phyloP scores from a whole-genome alignment of 1,139 yeast species.

The Suhomyces chickasaworum region DNA sequence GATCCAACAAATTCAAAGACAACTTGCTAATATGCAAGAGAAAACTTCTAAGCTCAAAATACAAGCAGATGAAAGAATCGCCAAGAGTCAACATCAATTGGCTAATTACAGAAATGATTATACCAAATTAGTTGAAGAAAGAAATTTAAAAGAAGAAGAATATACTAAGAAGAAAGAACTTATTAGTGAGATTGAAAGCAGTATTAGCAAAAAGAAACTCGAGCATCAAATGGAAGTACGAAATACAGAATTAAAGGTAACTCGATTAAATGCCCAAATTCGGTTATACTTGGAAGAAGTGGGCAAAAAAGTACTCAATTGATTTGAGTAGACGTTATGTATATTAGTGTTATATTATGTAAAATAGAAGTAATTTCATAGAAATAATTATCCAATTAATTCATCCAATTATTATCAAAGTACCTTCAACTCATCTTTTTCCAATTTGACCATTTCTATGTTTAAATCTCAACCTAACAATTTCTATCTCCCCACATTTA shows the following conservation, averaged over 20 bases:
- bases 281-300: constrained; percentile 51
- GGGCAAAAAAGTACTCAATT: constrained; percentile 32
- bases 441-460: too few species aligned
- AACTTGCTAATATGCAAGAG: constrained; percentile 54
- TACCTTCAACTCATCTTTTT: too few species aligned
- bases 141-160: constrained; percentile 55
- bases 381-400: too few species aligned
- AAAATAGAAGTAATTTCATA: constrained; percentile 10
- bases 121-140: constrained; percentile 50
- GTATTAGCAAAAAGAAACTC: constrained; percentile 43
- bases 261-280: constrained; percentile 56
- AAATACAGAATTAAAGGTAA: constrained; percentile 55
- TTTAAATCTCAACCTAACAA: too few species aligned
- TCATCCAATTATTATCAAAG: too few species aligned
- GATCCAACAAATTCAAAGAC: constrained; percentile 52
- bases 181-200: constrained; percentile 50
- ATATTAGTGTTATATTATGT: constrained; percentile 14
- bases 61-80: constrained; percentile 51
- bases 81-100: constrained; percentile 48
- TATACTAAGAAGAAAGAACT: constrained; percentile 49
- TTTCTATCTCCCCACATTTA: too few species aligned
- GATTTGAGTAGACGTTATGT: constrained; percentile 9
- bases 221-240: constrained; percentile 57
- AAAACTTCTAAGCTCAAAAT: constrained; percentile 52
- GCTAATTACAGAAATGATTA: constrained; percentile 49